phyloP scores from a whole-genome alignment of 805 yeast species.

The Candida xyloterini region DNA sequence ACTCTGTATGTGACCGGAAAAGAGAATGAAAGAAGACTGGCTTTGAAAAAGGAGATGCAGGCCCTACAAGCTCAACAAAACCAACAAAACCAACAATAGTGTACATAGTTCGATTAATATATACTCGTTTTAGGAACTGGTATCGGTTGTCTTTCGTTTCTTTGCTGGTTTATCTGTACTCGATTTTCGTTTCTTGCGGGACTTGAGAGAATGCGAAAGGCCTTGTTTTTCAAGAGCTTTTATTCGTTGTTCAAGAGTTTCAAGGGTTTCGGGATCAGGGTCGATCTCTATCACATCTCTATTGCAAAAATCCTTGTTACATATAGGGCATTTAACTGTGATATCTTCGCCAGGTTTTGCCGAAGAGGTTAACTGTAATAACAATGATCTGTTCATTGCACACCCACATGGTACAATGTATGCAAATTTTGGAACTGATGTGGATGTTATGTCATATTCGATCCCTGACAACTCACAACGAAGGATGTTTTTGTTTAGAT shows the following conservation, averaged over 20 bases:
- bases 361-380: constrained; percentile 8
- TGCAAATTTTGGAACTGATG: constrained; percentile 31
- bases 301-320: constrained; percentile 27
- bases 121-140: constrained; percentile 3
- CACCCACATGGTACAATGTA: constrained; percentile 48
- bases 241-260: constrained; percentile 15
- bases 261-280: constrained; percentile 11
- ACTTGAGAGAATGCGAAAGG: constrained; percentile 37
- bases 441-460: constrained; percentile 21
- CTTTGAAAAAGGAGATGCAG: constrained; percentile 30
- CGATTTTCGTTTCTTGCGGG: constrained; percentile 19
- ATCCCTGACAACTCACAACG: constrained; percentile 37
- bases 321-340: constrained; percentile 39
- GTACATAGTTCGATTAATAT: constrained; percentile 8
- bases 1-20: constrained; percentile 53
- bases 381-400: constrained; percentile 25
- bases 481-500: constrained; percentile 27
- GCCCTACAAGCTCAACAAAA: constrained; percentile 26
- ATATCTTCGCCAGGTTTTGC: not conserved
- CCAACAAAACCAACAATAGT: constrained; percentile 18
- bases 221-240: constrained; percentile 21
- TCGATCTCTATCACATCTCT: constrained; percentile 35
- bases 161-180: not conserved
- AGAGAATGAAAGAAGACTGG: constrained; percentile 44
- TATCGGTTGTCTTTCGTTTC: constrained; percentile 3